Evolutionary conservation across 768 basidiomycete species (phyloP).

Genomic region (Pholiota conissans): DNA sequence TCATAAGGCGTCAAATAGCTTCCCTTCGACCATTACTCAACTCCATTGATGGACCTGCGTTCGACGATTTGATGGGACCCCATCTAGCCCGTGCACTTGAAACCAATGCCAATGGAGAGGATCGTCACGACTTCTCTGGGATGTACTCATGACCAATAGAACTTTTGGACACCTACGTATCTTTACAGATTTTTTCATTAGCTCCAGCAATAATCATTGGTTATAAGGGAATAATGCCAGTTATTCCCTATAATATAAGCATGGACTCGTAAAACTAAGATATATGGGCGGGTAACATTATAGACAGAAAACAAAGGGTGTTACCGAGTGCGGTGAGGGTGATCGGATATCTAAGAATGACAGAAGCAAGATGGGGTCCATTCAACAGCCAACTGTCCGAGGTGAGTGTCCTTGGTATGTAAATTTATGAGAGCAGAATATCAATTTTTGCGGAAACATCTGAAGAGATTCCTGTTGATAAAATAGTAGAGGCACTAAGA

Average conservation of each 20-base stretch:
- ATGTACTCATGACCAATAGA: slow-evolving; percentile 60
- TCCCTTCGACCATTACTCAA: neutral
- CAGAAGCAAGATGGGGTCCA: neutral
- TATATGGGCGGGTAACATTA: neutral
- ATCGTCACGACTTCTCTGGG: slow-evolving; percentile 37
- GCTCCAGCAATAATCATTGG: neutral
- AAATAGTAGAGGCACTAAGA: slow-evolving; percentile 78
- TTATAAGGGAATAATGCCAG: neutral
- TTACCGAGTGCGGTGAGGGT: neutral
- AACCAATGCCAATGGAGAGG: neutral
- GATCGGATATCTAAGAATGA: neutral
- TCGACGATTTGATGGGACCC: neutral
- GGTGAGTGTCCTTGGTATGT: neutral
- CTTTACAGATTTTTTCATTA: no score
- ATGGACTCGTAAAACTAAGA: neutral
- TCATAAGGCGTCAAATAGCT: neutral
- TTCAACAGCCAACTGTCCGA: slow-evolving; percentile 1
- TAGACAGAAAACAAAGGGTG: neutral
- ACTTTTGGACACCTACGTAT: no score
- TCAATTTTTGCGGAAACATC: slow-evolving; percentile 76
- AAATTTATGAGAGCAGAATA: neutral
- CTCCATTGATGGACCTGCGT: neutral
- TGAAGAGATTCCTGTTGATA: slow-evolving; percentile 81
- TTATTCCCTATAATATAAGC: neutral
- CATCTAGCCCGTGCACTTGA: neutral